These are phyloP conservation scores for Chaetoscypha palmicola DNA, from an alignment of 2,329 filamentous ascomycete species.

Conservation along the genomic window DNA sequence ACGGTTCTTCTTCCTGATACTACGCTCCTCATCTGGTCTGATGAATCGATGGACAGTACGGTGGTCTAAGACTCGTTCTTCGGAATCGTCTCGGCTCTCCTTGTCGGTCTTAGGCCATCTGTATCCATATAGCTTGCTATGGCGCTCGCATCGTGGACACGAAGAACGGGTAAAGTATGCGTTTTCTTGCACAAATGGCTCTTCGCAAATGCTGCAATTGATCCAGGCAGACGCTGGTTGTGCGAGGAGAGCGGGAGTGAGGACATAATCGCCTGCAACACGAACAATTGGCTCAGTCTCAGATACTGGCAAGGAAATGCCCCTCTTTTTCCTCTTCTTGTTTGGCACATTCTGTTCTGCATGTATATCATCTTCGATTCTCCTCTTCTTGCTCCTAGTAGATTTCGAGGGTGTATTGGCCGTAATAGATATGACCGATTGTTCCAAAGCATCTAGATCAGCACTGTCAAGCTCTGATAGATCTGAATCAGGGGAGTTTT, in stretches of 20 bases:
- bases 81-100: slow-evolving; percentile 65
- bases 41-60: slow-evolving; percentile 82
- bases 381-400: slow-evolving; percentile 1
- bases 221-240: slow-evolving; percentile 78
- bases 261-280: slow-evolving; percentile 71
- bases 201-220: slow-evolving; percentile 75
- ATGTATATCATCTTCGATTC: neutral
- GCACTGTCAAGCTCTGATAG: slow-evolving; percentile 18
- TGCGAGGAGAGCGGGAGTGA: slow-evolving; percentile 68
- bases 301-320: slow-evolving; percentile 14
- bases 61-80: slow-evolving; percentile 66
- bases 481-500: slow-evolving; percentile 3
- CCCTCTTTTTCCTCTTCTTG: slow-evolving; percentile 17
- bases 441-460: slow-evolving; percentile 13
- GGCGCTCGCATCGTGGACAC: slow-evolving; percentile 88
- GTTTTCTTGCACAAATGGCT: slow-evolving; percentile 79
- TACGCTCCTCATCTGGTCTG: slow-evolving; percentile 56
- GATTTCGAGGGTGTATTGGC: slow-evolving; percentile 1
- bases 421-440: neutral
- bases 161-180: slow-evolving; percentile 79
- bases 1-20: slow-evolving; percentile 19
- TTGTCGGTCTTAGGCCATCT: slow-evolving; percentile 93
- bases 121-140: slow-evolving; percentile 92
- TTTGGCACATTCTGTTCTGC: neutral
- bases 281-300: slow-evolving; percentile 36